phyloP scores from a whole-genome alignment of 129 eudicot genomes.

The Pulicaria dysenterica region DNA sequence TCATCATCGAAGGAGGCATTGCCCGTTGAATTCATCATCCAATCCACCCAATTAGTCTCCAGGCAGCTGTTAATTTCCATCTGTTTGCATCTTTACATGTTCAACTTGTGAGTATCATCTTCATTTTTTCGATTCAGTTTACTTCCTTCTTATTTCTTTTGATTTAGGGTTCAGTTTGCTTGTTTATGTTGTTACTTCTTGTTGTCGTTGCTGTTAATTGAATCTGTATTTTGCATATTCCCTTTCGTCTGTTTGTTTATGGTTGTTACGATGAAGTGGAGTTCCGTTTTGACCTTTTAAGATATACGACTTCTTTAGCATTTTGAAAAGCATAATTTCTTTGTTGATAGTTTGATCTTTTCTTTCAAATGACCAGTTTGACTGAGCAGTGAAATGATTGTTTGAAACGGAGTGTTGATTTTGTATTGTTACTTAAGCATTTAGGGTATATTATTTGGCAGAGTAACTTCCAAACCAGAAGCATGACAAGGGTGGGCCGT shows the following conservation, averaged over 20 bases:
- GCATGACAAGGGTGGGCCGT: conserved; percentile 75
- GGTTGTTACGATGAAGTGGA: conserved; percentile 4
- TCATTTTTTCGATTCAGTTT: neutral
- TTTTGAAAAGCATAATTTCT: conserved; percentile 2
- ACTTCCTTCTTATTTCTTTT: neutral
- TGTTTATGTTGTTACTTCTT: conserved; percentile 9
- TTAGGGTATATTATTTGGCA: conserved; percentile 14
- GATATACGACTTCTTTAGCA: neutral
- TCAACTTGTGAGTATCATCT: conserved; percentile 14
- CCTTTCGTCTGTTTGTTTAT: neutral
- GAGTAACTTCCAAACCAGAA: conserved; percentile 19
- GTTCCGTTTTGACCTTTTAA: conserved; percentile 22
- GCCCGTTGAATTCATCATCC: conserved; percentile 2
- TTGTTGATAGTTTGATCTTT: conserved; percentile 5
- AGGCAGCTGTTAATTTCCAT: neutral
- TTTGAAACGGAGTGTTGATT: conserved; percentile 19
- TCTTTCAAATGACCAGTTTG: neutral
- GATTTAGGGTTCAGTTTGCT: conserved; percentile 10
- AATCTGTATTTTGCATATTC: neutral
- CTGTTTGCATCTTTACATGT: conserved; percentile 12
- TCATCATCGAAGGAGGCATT: conserved; percentile 3
- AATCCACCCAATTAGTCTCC: conserved; percentile 14
- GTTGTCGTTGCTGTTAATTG: neutral
- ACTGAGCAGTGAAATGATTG: neutral
- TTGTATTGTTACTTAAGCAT: conserved; percentile 22